phyloP scores from a whole-genome alignment of 1,284 basidiomycete species.

The Fomes fomentarius region DNA sequence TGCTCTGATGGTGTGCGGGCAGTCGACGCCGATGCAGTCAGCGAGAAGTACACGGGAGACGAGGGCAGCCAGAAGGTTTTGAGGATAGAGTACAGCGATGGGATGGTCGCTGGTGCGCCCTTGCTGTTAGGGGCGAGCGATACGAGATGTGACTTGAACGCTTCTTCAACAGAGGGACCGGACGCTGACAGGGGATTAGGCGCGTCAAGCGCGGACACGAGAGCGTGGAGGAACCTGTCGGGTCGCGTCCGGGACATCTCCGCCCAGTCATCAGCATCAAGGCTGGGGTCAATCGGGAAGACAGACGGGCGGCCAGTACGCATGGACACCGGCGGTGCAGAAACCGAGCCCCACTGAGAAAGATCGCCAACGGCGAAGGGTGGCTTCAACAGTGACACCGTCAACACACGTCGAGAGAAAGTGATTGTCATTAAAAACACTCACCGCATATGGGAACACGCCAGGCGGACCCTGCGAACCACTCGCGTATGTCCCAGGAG shows the following conservation, averaged over 20 bases:
- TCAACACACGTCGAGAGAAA: background rate
- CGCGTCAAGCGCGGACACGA: slow-evolving; percentile 56
- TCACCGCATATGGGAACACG: slow-evolving; percentile 27
- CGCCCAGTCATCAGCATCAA: slow-evolving; percentile 64
- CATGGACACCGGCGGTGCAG: slow-evolving; percentile 38
- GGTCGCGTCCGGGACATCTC: slow-evolving; percentile 55
- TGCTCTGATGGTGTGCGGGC: slow-evolving; percentile 69
- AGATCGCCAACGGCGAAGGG: slow-evolving; percentile 20
- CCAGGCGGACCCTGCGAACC: slow-evolving; percentile 25
- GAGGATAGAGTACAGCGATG: slow-evolving; percentile 68
- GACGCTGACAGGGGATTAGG: slow-evolving; percentile 59
- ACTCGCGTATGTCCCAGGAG: slow-evolving; percentile 38
- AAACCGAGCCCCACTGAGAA: slow-evolving; percentile 27
- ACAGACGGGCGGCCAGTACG: slow-evolving; percentile 29
- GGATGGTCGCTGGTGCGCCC: slow-evolving; percentile 55
- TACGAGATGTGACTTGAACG: slow-evolving; percentile 70
- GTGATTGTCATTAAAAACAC: slow-evolving; percentile 6
- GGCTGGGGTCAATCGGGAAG: slow-evolving; percentile 51
- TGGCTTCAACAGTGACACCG: slow-evolving; percentile 4
- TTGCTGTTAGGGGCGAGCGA: slow-evolving; percentile 54
- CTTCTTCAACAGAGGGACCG: slow-evolving; percentile 67
- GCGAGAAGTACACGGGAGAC: slow-evolving; percentile 71
- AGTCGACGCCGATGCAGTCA: slow-evolving; percentile 70
- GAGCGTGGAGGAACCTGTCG: slow-evolving; percentile 54
- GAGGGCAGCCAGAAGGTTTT: slow-evolving; percentile 81